Conservation (phyloP, 306 rosid species). For the Prunus campanulata region DNA sequence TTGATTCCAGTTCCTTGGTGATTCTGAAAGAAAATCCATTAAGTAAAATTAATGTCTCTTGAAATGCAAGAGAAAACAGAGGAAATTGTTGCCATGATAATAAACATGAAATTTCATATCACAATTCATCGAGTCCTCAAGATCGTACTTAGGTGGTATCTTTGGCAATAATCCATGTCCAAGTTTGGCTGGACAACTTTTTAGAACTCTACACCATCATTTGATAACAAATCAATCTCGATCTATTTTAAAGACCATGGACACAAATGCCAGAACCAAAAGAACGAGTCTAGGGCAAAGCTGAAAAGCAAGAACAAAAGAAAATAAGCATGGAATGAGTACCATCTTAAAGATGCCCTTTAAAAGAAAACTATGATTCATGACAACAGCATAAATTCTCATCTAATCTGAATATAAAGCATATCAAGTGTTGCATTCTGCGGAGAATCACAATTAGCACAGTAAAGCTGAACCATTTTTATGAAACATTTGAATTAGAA, state of each 20-base stretch:
- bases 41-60: not conserved
- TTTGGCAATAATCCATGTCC: not conserved
- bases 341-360: not conserved
- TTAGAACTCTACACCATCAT: not conserved
- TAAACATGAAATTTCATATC: not conserved
- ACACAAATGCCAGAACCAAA: not conserved
- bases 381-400: not conserved
- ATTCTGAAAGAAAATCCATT: slow-evolving; percentile 24
- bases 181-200: not conserved
- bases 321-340: not conserved
- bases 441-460: not conserved
- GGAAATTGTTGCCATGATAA: not conserved
- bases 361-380: not conserved
- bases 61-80: not conserved
- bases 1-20: slow-evolving; percentile 36
- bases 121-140: not conserved
- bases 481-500: not conserved
- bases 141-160: not conserved
- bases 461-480: not conserved
- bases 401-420: not conserved
- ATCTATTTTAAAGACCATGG: no score
- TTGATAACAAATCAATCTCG: no score
- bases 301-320: not conserved
- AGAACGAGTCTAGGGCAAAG: not conserved
- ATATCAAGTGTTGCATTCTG: not conserved